phyloP scores from a whole-genome alignment of 1,139 yeast species.

The Martiniozyma asiatica region DNA sequence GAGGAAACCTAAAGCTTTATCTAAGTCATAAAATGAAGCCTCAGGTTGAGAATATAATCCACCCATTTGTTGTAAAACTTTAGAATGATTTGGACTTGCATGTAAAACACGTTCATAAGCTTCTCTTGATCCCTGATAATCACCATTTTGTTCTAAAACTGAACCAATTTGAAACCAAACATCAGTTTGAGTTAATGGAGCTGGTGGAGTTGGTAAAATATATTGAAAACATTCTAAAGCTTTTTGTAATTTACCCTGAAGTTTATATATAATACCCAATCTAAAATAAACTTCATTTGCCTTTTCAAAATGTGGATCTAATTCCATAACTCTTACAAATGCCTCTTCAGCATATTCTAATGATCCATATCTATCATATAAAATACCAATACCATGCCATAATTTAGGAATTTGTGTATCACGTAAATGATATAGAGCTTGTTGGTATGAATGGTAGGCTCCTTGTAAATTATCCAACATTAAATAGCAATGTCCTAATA shows the following conservation, averaged over 20 bases:
- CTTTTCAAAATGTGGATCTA: constrained; percentile 93
- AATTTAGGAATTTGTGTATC: constrained; percentile 93
- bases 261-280: constrained; percentile 93
- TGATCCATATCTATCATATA: constrained; percentile 91
- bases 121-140: constrained; percentile 82
- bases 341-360: constrained; percentile 97
- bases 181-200: constrained; percentile 91
- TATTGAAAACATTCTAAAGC: constrained; percentile 92
- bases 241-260: constrained; percentile 76
- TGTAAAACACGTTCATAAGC: constrained; percentile 88
- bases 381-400: constrained; percentile 97
- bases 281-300: constrained; percentile 94
- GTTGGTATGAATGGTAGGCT: constrained; percentile 93
- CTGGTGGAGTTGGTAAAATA: constrained; percentile 82
- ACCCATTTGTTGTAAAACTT: constrained; percentile 90
- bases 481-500: constrained; percentile 89
- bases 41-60: constrained; percentile 86
- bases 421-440: constrained; percentile 81
- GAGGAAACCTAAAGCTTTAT: constrained; percentile 68
- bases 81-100: constrained; percentile 89
- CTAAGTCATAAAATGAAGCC: constrained; percentile 63
- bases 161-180: constrained; percentile 98
- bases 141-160: constrained; percentile 88
- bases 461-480: constrained; percentile 94
- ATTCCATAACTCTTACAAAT: constrained; percentile 85